These are phyloP conservation scores for Maudiozyma serrabonitensis DNA, from an alignment of 805 yeast genomes.

Conservation along the genomic window DNA sequence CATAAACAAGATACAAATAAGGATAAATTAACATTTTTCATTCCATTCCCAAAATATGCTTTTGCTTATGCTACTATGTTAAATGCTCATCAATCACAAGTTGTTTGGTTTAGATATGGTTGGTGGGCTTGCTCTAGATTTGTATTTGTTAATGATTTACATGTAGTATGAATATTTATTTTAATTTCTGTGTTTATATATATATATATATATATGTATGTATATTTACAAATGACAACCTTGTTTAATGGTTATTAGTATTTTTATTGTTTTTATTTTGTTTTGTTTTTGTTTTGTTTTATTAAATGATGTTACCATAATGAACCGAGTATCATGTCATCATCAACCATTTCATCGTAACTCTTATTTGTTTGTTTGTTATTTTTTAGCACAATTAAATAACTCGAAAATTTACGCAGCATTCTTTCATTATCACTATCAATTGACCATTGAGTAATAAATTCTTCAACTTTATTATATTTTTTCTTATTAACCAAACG, in stretches of 20 bases:
- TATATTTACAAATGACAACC: neutral
- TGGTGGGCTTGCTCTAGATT: slow-evolving; percentile 77
- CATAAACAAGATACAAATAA: neutral
- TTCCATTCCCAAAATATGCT: slow-evolving; percentile 24
- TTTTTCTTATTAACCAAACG: slow-evolving; percentile 11
- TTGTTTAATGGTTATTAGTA: neutral
- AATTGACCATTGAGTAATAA: slow-evolving; percentile 18
- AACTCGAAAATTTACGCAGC: slow-evolving; percentile 7
- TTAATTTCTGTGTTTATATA: neutral
- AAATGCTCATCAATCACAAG: slow-evolving; percentile 75
- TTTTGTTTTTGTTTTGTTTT: neutral
- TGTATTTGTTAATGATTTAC: slow-evolving; percentile 62
- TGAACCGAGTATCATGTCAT: slow-evolving; percentile 24
- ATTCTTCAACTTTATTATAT: slow-evolving; percentile 8
- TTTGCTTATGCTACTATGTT: slow-evolving; percentile 61
- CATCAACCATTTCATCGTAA: slow-evolving; percentile 20
- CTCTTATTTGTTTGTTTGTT: slow-evolving; percentile 5
- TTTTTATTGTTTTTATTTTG: neutral
- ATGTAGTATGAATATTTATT: slow-evolving; percentile 5
- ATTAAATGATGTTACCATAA: slow-evolving; percentile 17
- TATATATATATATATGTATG: neutral
- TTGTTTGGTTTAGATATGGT: slow-evolving; percentile 90
- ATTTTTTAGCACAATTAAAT: slow-evolving; percentile 1
- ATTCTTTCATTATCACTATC: slow-evolving; percentile 7
- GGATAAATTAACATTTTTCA: slow-evolving; percentile 20